Conservation (phyloP, 192 early-diverging fungal genomes). For the Hyaloraphidium curvatum region DNA sequence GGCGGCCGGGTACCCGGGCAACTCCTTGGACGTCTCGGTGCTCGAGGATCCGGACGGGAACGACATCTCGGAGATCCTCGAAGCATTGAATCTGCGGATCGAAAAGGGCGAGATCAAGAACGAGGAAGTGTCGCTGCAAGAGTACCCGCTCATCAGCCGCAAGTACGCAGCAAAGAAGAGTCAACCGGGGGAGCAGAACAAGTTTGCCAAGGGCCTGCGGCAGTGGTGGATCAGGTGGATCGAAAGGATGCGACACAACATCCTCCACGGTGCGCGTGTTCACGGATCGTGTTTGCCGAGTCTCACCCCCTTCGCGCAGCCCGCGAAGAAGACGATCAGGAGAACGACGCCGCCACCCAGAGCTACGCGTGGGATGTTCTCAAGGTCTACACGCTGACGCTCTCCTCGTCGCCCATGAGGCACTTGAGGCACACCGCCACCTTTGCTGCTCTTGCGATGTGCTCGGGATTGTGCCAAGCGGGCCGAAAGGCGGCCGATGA, state of each 20-base stretch:
- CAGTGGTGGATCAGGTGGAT: conserved; percentile 3
- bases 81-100: too few species aligned
- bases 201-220: not conserved
- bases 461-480: conserved; percentile 45
- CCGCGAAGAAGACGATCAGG: not conserved
- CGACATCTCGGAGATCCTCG: not conserved
- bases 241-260: not conserved
- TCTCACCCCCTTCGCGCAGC: not conserved
- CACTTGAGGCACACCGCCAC: conserved; percentile 86
- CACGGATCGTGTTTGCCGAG: not conserved
- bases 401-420: conserved; percentile 49
- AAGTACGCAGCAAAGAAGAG: not conserved
- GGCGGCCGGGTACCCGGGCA: not conserved
- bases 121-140: not conserved
- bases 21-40: not conserved
- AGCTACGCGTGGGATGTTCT: conserved; percentile 7
- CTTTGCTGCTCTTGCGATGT: conserved; percentile 38
- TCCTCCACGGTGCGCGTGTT: not conserved
- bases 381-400: conserved; percentile 17
- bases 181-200: not conserved
- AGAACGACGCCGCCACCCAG: not conserved
- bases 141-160: not conserved
- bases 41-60: not conserved
- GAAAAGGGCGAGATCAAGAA: too few species aligned
- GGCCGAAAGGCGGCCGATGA: conserved; percentile 35